These are phyloP conservation scores for Penicillium nucicola DNA, from an alignment of 495 filamentous ascomycete species.

Conservation along the genomic window DNA sequence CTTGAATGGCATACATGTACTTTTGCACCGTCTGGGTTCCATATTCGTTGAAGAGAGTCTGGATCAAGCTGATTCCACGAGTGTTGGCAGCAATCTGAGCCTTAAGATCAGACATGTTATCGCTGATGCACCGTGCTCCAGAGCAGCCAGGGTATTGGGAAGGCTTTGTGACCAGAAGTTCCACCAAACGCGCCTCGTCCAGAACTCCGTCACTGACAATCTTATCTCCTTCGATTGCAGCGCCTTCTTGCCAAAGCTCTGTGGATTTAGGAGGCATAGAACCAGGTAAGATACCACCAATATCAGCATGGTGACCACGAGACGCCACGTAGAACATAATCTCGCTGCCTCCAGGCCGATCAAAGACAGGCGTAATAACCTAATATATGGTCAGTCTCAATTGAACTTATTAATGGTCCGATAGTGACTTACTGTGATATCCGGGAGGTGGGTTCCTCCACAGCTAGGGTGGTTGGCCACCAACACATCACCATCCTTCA, in stretches of 20 bases:
- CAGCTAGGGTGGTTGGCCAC: conserved; percentile 95
- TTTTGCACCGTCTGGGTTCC: conserved; percentile 88
- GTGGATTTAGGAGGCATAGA: conserved; percentile 95
- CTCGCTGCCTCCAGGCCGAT: conserved; percentile 59
- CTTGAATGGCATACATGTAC: conserved; percentile 94
- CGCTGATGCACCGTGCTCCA: conserved; percentile 83
- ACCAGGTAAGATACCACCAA: conserved; percentile 91
- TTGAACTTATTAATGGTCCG: not conserved
- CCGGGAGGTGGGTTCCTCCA: conserved; percentile 83
- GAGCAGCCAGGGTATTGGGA: conserved; percentile 83
- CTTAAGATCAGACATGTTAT: conserved; percentile 95
- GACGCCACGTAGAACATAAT: conserved; percentile 98
- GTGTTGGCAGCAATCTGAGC: conserved; percentile 96
- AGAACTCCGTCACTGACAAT: conserved; percentile 87
- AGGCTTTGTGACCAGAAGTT: conserved; percentile 80
- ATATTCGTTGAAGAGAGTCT: conserved; percentile 81
- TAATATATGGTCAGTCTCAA: conserved; percentile 4
- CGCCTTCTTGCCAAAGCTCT: conserved; percentile 92
- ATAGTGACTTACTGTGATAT: conserved; percentile 70
- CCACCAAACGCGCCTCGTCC: conserved; percentile 80
- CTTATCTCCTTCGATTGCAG: conserved; percentile 90
- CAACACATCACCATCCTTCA: conserved; percentile 89
- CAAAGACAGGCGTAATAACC: conserved; percentile 82
- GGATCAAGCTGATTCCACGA: conserved; percentile 90
- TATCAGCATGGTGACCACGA: conserved; percentile 93